Percentiles rank a stretch among this genome's conserved stretches.
These are phyloP conservation scores for Butyriboletus loyo DNA, from an alignment of 768 basidiomycete genomes.

Conservation along the genomic window DNA sequence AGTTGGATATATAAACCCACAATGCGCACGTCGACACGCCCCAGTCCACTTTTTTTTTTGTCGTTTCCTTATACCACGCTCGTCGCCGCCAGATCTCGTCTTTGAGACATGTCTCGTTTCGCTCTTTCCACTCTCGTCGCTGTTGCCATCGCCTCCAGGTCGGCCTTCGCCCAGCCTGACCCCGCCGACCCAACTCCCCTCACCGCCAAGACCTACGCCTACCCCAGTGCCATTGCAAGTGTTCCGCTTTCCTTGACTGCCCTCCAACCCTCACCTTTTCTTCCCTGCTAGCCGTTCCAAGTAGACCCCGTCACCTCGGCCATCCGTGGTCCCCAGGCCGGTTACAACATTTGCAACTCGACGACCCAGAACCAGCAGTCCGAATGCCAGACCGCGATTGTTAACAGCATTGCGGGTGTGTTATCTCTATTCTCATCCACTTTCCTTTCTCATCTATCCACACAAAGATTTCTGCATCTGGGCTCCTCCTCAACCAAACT, in stretches of 20 bases:
- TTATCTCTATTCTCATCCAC: background rate
- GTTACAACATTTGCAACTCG: constrained; percentile 69
- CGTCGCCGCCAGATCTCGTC: background rate
- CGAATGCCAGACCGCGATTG: constrained; percentile 63
- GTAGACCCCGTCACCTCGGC: constrained; percentile 39
- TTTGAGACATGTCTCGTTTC: constrained; percentile 46
- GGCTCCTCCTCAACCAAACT: constrained; percentile 48
- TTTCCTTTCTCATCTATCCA: constrained; percentile 24
- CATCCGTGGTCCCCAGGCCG: constrained; percentile 56
- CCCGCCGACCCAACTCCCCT: constrained; percentile 49
- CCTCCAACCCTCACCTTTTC: background rate
- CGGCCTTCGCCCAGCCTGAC: constrained; percentile 29
- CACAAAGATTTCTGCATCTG: constrained; percentile 69
- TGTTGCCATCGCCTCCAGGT: constrained; percentile 29
- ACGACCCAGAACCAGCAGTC: constrained; percentile 62
- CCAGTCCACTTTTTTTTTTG: background rate
- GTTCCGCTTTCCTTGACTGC: background rate
- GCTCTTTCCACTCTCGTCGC: constrained; percentile 42
- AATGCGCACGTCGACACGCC: background rate
- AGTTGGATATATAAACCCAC: constrained; percentile 1
- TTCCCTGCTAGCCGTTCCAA: constrained; percentile 45
- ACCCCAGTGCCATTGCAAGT: constrained; percentile 43
- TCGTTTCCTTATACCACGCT: background rate
- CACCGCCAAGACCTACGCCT: constrained; percentile 42
- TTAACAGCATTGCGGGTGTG: constrained; percentile 51